Evolutionary conservation across 352 stramenopile genomes (phyloP).

Genomic region (Globisporangium echinulatum): DNA sequence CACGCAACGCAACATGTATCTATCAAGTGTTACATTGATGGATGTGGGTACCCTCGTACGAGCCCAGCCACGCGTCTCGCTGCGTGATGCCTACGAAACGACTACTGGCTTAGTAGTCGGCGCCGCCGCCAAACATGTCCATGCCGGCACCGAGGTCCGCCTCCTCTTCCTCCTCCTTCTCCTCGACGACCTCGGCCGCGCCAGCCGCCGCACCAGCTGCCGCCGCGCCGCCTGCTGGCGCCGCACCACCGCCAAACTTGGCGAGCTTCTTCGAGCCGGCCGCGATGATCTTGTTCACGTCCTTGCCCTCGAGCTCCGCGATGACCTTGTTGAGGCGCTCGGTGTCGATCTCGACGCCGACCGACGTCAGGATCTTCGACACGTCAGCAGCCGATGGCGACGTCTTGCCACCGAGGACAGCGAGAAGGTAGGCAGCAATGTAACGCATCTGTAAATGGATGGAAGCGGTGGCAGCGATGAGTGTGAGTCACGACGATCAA

Average conservation of each 20-base stretch:
- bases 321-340: slow-evolving; percentile 63
- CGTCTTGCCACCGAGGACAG: slow-evolving; percentile 91
- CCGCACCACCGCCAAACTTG: slow-evolving; percentile 62
- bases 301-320: slow-evolving; percentile 79
- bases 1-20: slow-evolving; percentile 19
- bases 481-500: not conserved
- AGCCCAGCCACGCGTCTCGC: not conserved
- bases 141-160: slow-evolving; percentile 80
- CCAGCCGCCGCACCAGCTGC: slow-evolving; percentile 33
- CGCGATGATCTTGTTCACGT: slow-evolving; percentile 78
- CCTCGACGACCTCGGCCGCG: slow-evolving; percentile 48
- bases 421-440: slow-evolving; percentile 95
- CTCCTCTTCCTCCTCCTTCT: slow-evolving; percentile 79
- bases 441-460: slow-evolving; percentile 90
- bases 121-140: slow-evolving; percentile 86
- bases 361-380: slow-evolving; percentile 88
- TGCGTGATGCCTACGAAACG: not conserved
- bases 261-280: slow-evolving; percentile 75
- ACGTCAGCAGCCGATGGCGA: slow-evolving; percentile 88
- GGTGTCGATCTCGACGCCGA: slow-evolving; percentile 85
- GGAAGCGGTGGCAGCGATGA: not conserved
- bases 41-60: slow-evolving; percentile 44
- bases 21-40: slow-evolving; percentile 77
- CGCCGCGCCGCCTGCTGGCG: slow-evolving; percentile 41
- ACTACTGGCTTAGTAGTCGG: slow-evolving; percentile 72